Conservation (phyloP, 441 rosid species). For the Erodium trifolium region DNA sequence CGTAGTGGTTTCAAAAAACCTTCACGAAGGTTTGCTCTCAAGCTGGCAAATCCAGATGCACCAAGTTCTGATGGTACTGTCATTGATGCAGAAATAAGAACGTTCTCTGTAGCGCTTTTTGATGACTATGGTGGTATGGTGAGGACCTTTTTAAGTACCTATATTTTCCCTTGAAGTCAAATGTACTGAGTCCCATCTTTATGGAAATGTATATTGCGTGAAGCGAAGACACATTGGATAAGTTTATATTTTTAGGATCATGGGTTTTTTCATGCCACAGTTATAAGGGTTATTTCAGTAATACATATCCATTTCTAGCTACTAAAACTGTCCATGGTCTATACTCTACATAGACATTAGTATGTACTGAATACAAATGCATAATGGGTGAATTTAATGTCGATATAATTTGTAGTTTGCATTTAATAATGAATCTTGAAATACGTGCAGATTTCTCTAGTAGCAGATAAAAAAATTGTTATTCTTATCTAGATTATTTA, state of each 20-base stretch:
- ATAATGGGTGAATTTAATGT: background rate
- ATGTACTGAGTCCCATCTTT: background rate
- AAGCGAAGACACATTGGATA: background rate
- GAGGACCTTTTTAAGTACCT: conserved; percentile 23
- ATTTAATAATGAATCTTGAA: background rate
- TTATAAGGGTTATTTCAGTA: background rate
- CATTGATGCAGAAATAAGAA: conserved; percentile 63
- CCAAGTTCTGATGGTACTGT: conserved; percentile 67
- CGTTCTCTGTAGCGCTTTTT: conserved; percentile 85
- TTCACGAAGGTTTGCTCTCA: conserved; percentile 87
- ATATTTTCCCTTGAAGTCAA: conserved; percentile 12
- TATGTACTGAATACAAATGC: background rate
- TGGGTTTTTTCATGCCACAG: background rate
- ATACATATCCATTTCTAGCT: background rate
- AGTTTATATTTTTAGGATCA: background rate
- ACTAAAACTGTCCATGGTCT: background rate
- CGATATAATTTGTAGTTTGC: background rate
- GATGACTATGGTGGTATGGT: conserved; percentile 99
- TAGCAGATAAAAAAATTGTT: background rate
- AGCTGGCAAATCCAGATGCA: conserved; percentile 56
- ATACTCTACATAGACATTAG: background rate
- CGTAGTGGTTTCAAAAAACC: conserved; percentile 82
- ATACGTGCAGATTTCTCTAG: background rate
- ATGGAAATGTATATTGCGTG: background rate
- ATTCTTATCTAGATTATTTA: background rate